Evolutionary conservation across 1,284 basidiomycete genomes (phyloP), one percentile per base, ranked within the genome.

Genomic region (Tausonia pullulans): DNA sequence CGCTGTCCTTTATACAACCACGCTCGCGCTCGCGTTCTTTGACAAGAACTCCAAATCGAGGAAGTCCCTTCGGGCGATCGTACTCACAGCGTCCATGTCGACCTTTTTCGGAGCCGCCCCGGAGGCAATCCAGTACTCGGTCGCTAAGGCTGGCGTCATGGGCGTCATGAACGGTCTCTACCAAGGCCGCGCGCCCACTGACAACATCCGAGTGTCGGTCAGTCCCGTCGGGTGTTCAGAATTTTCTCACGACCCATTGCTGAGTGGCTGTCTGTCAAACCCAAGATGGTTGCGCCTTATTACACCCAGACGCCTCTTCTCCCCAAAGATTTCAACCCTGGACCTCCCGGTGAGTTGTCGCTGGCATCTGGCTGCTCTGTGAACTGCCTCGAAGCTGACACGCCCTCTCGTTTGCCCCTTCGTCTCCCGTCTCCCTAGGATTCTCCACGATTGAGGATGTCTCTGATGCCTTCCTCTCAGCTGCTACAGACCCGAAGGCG

Each of bases 91-190:
- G 5, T 61, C 60, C 9, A 53, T 53, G 50, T 27, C 60, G 3
- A 16, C 27, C 13, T 40, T 61, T 4, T 61, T 61, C 13, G 60
- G 60, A 2, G 53, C 50, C 41, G 7, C 7, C 7, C 59, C 59
- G 14, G 59, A 60, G 43, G 49, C 48, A 11, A 40, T 61, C 27
- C 44, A 61, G 44, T 61, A 61, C 44, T 61, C 60, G 40, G 60
- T 50, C 4, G 11, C 50, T 7, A 61, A 61, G 50, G 60, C 60
- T 2, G 60, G 60, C n/a, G 60, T 61, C 14, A 39, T 61, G 11
- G 60, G 60, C 10, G 6, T 53, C n/a, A 44, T 61, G 40, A 49
- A 61, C 39, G 49, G 50, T 3, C n/a, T 61, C 39, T 13, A 46
- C 14, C 40, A 44, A 40, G 10, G 60, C 14, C 16, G 50, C 50